A percentile compares a stretch with the other conserved stretches of the same genome.
Evolutionary conservation across 2,329 filamentous ascomycete species (phyloP).

Genomic region (Penicillium occitanis): DNA sequence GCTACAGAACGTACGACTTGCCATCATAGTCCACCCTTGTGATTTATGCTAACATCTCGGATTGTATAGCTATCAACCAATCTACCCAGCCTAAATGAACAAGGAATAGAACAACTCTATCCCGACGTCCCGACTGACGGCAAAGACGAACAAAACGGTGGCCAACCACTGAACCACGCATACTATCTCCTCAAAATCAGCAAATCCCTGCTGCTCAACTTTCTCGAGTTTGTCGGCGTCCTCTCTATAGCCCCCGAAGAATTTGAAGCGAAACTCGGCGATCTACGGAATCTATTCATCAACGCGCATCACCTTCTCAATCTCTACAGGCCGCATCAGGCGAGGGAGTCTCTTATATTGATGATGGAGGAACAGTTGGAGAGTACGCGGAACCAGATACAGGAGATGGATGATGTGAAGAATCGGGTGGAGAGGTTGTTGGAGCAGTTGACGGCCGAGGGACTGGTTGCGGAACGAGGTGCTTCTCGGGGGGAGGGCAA

Average conservation of each 20-base stretch:
- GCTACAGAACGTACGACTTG: conserved; percentile 55
- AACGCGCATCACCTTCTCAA: conserved; percentile 95
- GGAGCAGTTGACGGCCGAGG: conserved; percentile 36
- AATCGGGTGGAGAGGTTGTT: conserved; percentile 59
- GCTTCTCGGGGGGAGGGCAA: conserved; percentile 16
- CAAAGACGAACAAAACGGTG: conserved; percentile 42
- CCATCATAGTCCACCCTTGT: no score
- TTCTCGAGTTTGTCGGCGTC: conserved; percentile 76
- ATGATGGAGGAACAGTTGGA: conserved; percentile 85
- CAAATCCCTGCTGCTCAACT: conserved; percentile 84
- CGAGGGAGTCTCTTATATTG: conserved; percentile 78
- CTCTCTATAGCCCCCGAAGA: conserved; percentile 66
- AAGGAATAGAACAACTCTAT: conserved; percentile 70
- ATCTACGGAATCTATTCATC: conserved; percentile 78
- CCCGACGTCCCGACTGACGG: conserved; percentile 53
- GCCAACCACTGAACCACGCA: conserved; percentile 50
- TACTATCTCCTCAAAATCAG: conserved; percentile 71
- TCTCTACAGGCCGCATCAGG: conserved; percentile 90
- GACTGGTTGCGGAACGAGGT: conserved; percentile 25
- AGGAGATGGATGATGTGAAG: conserved; percentile 72
- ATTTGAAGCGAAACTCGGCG: conserved; percentile 69
- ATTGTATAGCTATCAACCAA: conserved; percentile 53
- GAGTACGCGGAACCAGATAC: conserved; percentile 70
- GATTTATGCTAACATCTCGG: not conserved
- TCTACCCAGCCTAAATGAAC: conserved; percentile 66